Conservation (phyloP, 2,329 filamentous ascomycete species). For the Aspergillus pseudoviridinutans region DNA sequence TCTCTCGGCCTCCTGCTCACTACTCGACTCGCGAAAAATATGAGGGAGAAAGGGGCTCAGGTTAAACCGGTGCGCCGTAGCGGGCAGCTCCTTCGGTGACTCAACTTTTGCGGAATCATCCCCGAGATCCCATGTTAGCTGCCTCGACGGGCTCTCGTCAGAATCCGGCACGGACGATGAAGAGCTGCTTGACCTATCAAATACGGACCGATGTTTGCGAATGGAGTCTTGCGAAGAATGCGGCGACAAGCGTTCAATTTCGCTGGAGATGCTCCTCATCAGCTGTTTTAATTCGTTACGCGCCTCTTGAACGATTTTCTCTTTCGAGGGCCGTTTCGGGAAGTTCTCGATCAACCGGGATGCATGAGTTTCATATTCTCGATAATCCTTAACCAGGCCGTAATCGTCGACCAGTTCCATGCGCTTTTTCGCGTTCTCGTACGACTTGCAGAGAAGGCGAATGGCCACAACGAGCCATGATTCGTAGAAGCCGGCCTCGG, state of each 20-base stretch:
- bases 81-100: conserved; percentile 31
- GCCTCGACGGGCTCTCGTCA: conserved; percentile 32
- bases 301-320: conserved; percentile 30
- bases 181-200: conserved; percentile 45
- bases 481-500: conserved; percentile 35
- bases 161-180: conserved; percentile 42
- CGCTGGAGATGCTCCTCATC: conserved; percentile 35
- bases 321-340: conserved; percentile 28
- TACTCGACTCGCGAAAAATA: conserved; percentile 26
- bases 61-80: conserved; percentile 20
- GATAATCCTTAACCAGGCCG: conserved; percentile 44
- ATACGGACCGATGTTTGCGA: conserved; percentile 41
- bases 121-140: conserved; percentile 31
- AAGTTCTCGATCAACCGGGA: conserved; percentile 38
- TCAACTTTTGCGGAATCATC: conserved; percentile 29
- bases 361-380: conserved; percentile 46
- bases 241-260: conserved; percentile 42
- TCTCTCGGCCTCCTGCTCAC: conserved; percentile 32
- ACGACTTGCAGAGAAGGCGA: conserved; percentile 41
- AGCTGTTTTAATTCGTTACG: conserved; percentile 32
- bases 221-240: conserved; percentile 38
- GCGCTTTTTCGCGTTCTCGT: conserved; percentile 36
- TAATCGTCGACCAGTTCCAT: conserved; percentile 36
- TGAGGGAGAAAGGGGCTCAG: conserved; percentile 32
- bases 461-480: conserved; percentile 43